Evolutionary conservation across 345 rosid species (phyloP).

Genomic region (Hibiscus tridactylites): DNA sequence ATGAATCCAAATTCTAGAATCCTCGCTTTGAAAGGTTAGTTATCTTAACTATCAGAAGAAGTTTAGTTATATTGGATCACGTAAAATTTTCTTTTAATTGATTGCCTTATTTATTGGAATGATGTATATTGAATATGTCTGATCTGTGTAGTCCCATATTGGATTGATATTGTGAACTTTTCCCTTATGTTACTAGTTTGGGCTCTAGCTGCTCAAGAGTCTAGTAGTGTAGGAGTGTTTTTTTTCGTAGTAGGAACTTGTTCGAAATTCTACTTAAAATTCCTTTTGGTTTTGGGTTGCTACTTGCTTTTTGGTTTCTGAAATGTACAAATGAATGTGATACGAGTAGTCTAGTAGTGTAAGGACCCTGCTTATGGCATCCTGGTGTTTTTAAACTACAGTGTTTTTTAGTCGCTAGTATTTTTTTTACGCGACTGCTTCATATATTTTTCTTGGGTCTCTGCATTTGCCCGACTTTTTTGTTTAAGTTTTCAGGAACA

Average conservation of each 20-base stretch:
- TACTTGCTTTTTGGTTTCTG: neutral
- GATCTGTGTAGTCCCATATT: neutral
- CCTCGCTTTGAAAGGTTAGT: constrained; percentile 72
- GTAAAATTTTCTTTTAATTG: neutral
- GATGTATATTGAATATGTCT: neutral
- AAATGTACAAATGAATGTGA: neutral
- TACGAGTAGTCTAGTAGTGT: neutral
- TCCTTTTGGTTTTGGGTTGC: neutral
- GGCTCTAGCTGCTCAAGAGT: too few relatives aligned
- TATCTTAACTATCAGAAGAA: neutral
- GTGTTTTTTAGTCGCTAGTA: neutral
- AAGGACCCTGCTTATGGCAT: neutral
- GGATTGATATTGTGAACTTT: neutral
- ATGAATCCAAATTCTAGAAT: constrained; percentile 88
- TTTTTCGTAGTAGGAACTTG: neutral
- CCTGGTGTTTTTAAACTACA: neutral
- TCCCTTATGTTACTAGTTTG: neutral
- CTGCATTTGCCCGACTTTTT: neutral
- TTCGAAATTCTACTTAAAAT: too few relatives aligned
- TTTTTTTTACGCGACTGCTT: neutral
- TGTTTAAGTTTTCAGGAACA: neutral
- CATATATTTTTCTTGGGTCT: neutral
- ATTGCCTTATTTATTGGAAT: neutral
- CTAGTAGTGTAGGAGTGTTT: neutral
- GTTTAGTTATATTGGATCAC: too few relatives aligned